These are phyloP conservation scores for Grosmannia huntii DNA, from an alignment of 2,329 filamentous ascomycete species.

Conservation along the genomic window DNA sequence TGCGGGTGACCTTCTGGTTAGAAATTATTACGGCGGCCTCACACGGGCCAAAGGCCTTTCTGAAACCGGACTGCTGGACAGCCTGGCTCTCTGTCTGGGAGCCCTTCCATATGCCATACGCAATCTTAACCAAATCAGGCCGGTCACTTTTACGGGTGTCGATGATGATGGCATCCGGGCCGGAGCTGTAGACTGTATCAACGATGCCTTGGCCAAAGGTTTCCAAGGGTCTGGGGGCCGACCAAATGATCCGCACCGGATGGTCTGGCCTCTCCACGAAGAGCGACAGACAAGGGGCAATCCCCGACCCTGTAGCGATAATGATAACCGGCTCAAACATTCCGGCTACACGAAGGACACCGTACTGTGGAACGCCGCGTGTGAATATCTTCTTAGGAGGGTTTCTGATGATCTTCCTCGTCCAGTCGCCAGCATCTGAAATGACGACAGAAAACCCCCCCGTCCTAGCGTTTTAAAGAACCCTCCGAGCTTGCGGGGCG, in stretches of 20 bases:
- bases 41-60: conserved; percentile 3
- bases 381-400: conserved; percentile 45
- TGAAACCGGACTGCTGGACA: not conserved
- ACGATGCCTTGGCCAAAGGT: conserved; percentile 24
- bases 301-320: conserved; percentile 51
- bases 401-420: conserved; percentile 36
- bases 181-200: conserved; percentile 9
- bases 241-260: conserved; percentile 23
- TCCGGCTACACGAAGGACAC: conserved; percentile 43
- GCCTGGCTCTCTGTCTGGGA: not conserved
- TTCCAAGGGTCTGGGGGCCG: conserved; percentile 18
- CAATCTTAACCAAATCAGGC: conserved; percentile 9
- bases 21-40: conserved; percentile 20
- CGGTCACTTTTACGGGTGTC: conserved; percentile 9
- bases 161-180: conserved; percentile 10
- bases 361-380: conserved; percentile 44
- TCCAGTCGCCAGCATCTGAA: conserved; percentile 55
- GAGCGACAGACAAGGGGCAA: conserved; percentile 47
- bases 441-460: conserved; percentile 51
- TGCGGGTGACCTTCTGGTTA: conserved; percentile 20
- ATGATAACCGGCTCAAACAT: conserved; percentile 45
- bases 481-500: not conserved
- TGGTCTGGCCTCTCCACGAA: conserved; percentile 30
- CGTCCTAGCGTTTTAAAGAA: conserved; percentile 20
- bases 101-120: conserved; percentile 6